Percentiles rank a stretch among this genome's conserved stretches.
Conservation (phyloP, 176 grass and related monocot species). For the Juncus effusus region DNA sequence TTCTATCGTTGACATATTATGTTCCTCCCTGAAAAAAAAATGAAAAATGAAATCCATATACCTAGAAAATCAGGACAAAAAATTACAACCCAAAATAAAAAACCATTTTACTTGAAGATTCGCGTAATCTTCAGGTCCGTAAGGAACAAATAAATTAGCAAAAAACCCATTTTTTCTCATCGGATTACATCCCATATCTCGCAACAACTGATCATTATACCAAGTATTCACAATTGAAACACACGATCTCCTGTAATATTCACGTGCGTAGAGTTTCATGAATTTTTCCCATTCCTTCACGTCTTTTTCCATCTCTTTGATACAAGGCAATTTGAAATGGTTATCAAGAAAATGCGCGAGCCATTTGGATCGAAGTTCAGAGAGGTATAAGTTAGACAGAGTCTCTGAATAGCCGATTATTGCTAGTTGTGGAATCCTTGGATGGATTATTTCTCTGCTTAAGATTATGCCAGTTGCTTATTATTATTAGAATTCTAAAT, state of each 20-base stretch:
- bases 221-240: conserved; percentile 28
- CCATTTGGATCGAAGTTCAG: conserved; percentile 45
- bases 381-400: conserved; percentile 31
- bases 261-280: conserved; percentile 25
- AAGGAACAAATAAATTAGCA: conserved; percentile 39
- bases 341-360: conserved; percentile 36
- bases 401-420: conserved; percentile 39
- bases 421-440: conserved; percentile 40
- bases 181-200: conserved; percentile 41
- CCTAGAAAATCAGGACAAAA: neutral
- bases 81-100: neutral
- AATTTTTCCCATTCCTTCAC: conserved; percentile 40
- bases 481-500: neutral
- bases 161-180: conserved; percentile 43
- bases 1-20: neutral
- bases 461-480: neutral
- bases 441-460: conserved; percentile 44
- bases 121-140: conserved; percentile 32
- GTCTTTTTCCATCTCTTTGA: conserved; percentile 40
- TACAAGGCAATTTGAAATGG: conserved; percentile 24
- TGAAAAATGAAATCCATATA: neutral
- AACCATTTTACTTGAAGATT: neutral
- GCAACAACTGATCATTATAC: conserved; percentile 46
- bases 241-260: conserved; percentile 30
- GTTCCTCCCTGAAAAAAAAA: neutral